Evolutionary conservation across 306 rosid species (phyloP), one percentile per base, ranked within the genome.

Genomic region (Prunus mongolica): DNA sequence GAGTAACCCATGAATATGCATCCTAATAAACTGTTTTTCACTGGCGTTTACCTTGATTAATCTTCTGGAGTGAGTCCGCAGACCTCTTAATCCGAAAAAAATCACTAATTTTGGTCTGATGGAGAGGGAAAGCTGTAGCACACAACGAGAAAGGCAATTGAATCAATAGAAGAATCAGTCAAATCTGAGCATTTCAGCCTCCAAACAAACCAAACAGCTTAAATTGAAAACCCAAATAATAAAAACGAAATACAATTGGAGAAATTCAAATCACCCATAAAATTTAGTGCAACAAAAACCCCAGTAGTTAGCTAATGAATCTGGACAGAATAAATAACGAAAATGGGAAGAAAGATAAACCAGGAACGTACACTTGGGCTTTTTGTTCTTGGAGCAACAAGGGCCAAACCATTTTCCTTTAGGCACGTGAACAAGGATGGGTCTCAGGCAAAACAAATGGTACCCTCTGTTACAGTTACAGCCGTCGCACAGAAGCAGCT

Each of bases 101-200:
- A 73, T 93, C 96, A 19, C 91, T 80, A 67, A 93, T 93, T 83
- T 93, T 93, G 70, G 98, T 93, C 83, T 93, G 98, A 12, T 85
- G 80, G 10, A 93, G 90, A 67, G 98, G 98, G 66, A 91, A 93
- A 44, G 90, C 98, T 91, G 89, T 82, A 82, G 85, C 83, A 85
- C 34, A 67, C 30, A 8, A 24, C 12, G 66, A 0, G 4, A 25
- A 45, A 41, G 6, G 24, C 30, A 19, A 18, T 0, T 6, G 22
- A 69, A 78, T 5, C 15, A 3, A 2, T 28, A 50, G 2, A 44
- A 5, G 65, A 60, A 62, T 25, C 62, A 56, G 8, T 56, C 12
- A 56, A 12, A 5, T 28, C 44, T 7, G 44, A 62, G 12, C 3
- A 61, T 61, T 27, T 51, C 14, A 27, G 41, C 66, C 3, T 61